Evolutionary conservation across 495 filamentous ascomycete genomes (phyloP), one percentile per base, ranked within the genome.

Genomic region (Hyaloscypha finlandica): DNA sequence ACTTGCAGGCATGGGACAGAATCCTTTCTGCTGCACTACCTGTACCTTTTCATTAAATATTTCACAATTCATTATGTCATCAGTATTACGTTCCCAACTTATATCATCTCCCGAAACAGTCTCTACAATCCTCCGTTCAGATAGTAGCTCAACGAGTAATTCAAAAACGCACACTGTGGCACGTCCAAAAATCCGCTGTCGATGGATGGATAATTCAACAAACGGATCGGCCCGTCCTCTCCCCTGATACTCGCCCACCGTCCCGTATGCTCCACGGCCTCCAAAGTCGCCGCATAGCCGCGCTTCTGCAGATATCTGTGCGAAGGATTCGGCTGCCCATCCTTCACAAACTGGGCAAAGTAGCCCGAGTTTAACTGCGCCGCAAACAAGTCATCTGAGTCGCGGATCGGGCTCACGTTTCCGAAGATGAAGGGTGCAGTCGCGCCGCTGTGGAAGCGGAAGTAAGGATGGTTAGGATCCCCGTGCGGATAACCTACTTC

Each of bases 101-200:
- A 11, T 37, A 11, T 11, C 33, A 37, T 37, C 33, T 37, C 33
- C 33, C 33, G 11, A 11, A 5, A 37, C 11, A 4, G 25, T 55
- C 29, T 29, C 42, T 55, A 55, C 19, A 14, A 31, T 29, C 61
- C 63, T 4, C 67, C 63, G n/a, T 69, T 57, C 12, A 69, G 29
- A 65, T 69, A 71, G 63, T 77, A 75, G 29, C 61, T 69, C 45
- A 80, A 51, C 31, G 71, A 68, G 66, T 78, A 76, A 45, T 73
- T 74, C 66, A 80, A 67, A 56, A 75, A 79, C 51, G 68, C 71
- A 68, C 78, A 80, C 71, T 80, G 78, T 58, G 69, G 61, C 37
- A 72, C 62, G 65, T 79, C 76, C 68, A 76, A 62, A 64, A 80
- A 80, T 16, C 62, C 32, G 6, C 58, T 68, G 45, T 54, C 53